These are phyloP conservation scores for Verticillium isaacii DNA, from an alignment of 2,329 filamentous ascomycete species.

Conservation along the genomic window DNA sequence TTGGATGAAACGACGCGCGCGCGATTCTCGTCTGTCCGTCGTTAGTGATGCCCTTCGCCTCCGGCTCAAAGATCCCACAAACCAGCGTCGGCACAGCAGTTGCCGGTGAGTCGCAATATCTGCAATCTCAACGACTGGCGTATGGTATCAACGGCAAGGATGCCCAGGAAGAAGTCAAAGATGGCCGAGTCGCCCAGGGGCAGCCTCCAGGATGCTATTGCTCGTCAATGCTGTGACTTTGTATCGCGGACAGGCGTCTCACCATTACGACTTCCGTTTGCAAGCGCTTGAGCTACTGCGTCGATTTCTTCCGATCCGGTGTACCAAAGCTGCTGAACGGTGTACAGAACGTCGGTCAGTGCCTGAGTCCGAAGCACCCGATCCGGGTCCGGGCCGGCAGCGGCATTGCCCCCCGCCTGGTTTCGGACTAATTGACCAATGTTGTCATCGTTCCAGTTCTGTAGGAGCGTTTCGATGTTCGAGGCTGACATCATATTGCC, in stretches of 20 bases:
- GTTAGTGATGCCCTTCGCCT: background rate
- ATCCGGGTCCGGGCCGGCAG: background rate
- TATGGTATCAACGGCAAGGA: slow-evolving; percentile 34
- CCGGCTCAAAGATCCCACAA: slow-evolving; percentile 5
- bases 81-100: slow-evolving; percentile 59
- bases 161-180: slow-evolving; percentile 48
- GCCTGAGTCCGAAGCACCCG: background rate
- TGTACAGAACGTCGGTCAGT: slow-evolving; percentile 26
- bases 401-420: background rate
- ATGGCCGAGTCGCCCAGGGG: slow-evolving; percentile 55
- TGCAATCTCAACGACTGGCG: slow-evolving; percentile 45
- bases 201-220: slow-evolving; percentile 48
- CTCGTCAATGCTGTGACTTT: background rate
- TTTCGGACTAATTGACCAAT: background rate
- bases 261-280: slow-evolving; percentile 53
- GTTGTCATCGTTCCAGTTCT: background rate
- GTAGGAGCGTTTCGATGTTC: background rate
- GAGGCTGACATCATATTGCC: background rate
- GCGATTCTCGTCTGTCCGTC: slow-evolving; percentile 50
- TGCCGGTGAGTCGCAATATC: slow-evolving; percentile 53
- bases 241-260: slow-evolving; percentile 19
- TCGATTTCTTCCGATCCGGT: slow-evolving; percentile 37
- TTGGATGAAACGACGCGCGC: slow-evolving; percentile 46
- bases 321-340: slow-evolving; percentile 34
- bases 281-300: slow-evolving; percentile 44